A percentile compares a stretch with the other conserved stretches of the same genome.
phyloP scores from a whole-genome alignment of 163 green algal genomes.

The Volvox carteri region DNA sequence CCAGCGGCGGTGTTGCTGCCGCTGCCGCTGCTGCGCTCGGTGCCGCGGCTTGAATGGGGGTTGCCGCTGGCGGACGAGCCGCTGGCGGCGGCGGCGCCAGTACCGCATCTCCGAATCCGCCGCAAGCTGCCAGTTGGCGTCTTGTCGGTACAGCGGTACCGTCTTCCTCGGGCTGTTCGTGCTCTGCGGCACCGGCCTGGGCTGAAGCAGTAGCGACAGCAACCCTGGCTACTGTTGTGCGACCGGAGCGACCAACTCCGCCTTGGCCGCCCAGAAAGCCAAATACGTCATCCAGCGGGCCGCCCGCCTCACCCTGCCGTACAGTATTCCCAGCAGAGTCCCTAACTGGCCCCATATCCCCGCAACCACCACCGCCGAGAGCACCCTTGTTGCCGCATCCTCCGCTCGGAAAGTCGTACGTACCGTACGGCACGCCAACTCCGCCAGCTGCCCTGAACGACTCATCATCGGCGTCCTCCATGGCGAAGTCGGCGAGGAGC shows the following conservation, averaged over 20 bases:
- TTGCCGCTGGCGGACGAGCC: not conserved
- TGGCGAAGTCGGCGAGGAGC: not conserved
- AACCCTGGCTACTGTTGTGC: too few relatives aligned
- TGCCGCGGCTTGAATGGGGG: not conserved
- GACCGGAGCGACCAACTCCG: too few relatives aligned
- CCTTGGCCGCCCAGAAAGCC: too few relatives aligned
- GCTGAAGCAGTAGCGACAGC: too few relatives aligned
- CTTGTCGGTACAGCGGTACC: too few relatives aligned
- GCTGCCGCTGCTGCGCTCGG: not conserved
- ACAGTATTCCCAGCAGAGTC: not conserved
- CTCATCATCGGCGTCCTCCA: not conserved
- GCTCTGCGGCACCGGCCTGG: too few relatives aligned
- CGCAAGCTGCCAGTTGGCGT: too few relatives aligned
- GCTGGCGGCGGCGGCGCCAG: not conserved
- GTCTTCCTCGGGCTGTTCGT: too few relatives aligned
- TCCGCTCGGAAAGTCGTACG: too few relatives aligned
- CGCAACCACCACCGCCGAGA: not conserved
- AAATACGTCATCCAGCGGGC: not conserved
- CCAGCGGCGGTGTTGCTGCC: not conserved
- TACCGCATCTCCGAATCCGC: not conserved
- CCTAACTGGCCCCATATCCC: not conserved
- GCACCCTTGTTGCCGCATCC: not conserved
- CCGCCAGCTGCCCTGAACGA: not conserved
- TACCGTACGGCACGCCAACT: not conserved
- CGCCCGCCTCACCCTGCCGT: not conserved